Evolutionary conservation across 352 stramenopile genomes (phyloP).

Genomic region (Globisporangium recalcitrans): DNA sequence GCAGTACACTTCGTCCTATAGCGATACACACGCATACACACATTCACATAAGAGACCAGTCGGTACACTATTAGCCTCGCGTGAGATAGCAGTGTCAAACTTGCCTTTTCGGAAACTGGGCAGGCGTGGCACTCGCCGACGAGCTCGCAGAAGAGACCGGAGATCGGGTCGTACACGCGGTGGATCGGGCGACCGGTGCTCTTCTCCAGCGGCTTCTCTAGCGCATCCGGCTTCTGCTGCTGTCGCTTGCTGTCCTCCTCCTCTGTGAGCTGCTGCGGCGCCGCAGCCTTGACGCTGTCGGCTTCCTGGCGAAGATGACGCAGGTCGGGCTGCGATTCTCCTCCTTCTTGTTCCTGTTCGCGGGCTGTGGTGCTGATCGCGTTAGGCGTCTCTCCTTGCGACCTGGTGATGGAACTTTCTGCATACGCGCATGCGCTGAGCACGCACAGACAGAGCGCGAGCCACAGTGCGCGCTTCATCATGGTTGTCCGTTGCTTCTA

Average conservation of each 20-base stretch:
- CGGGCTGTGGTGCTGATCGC: neutral
- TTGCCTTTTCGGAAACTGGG: slow-evolving; percentile 38
- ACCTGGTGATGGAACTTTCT: neutral
- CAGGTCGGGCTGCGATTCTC: neutral
- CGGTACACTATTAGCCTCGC: neutral
- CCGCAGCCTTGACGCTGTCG: neutral
- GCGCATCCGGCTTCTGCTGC: neutral
- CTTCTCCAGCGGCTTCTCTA: slow-evolving; percentile 21
- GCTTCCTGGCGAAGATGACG: neutral
- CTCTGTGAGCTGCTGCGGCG: neutral
- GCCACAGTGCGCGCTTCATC: slow-evolving; percentile 11
- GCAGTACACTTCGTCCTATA: slow-evolving; percentile 53
- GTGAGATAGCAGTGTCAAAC: neutral
- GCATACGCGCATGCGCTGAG: slow-evolving; percentile 15
- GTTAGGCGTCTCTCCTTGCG: neutral
- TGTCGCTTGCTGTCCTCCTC: neutral
- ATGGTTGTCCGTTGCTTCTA: slow-evolving; percentile 1
- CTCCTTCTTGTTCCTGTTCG: neutral
- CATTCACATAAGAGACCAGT: neutral
- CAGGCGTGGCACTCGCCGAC: slow-evolving; percentile 54
- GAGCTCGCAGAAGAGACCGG: slow-evolving; percentile 51
- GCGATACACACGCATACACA: neutral
- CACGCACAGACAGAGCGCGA: slow-evolving; percentile 12
- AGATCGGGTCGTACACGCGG: slow-evolving; percentile 58
- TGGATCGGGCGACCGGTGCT: slow-evolving; percentile 25